Evolutionary conservation across 139 green algal genomes (phyloP).

Genomic region (Coccomyxa sp.): DNA sequence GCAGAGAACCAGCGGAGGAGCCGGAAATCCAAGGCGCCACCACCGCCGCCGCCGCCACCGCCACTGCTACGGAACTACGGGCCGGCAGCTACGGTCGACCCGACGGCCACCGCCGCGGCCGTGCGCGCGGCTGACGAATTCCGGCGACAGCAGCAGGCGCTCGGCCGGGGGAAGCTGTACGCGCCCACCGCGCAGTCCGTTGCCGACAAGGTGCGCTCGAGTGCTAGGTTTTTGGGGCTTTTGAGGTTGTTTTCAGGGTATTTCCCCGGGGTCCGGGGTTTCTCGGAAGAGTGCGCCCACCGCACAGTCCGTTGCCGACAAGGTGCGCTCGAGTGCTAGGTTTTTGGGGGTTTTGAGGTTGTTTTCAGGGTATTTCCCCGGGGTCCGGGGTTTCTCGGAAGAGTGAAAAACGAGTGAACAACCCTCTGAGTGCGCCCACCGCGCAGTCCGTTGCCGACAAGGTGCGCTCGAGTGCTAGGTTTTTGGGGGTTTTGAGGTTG

Average conservation of each 20-base stretch:
- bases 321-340: too few relatives aligned
- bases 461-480: too few relatives aligned
- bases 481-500: background rate
- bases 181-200: background rate
- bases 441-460: background rate
- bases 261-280: background rate
- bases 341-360: too few relatives aligned
- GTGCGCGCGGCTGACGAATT: background rate
- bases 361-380: background rate
- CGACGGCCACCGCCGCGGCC: background rate
- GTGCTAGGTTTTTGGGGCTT: too few relatives aligned
- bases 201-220: background rate
- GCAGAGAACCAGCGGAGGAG: background rate
- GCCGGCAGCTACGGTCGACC: background rate
- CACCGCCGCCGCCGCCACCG: too few relatives aligned
- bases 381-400: background rate
- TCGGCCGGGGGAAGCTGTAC: background rate
- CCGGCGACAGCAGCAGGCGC: background rate
- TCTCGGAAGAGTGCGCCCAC: too few relatives aligned
- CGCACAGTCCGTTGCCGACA: too few relatives aligned
- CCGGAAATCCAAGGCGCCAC: background rate
- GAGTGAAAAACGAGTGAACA: too few relatives aligned
- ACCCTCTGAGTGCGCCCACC: background rate
- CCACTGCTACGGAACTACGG: background rate
- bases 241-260: background rate